Evolutionary conservation across 495 filamentous ascomycete species (phyloP), one percentile per base, ranked within the genome.

Genomic region (Aspergillus heteromorphus): DNA sequence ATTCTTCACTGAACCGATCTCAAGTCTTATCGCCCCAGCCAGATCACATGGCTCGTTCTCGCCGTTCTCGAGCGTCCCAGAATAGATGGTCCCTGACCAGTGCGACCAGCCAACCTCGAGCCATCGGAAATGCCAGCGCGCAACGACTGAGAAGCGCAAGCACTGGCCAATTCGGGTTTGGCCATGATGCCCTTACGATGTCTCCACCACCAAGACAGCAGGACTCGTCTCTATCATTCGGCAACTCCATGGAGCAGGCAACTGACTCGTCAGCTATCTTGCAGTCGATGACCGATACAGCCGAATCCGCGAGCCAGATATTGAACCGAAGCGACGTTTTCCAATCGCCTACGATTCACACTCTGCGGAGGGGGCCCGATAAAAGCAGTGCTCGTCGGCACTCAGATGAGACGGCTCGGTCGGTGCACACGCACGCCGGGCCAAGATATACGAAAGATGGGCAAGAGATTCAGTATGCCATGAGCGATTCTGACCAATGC

Each of bases 251-350:
- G 9, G 89, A 87, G 41, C 77, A 68, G 36, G 85, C 84, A 7
- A 87, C 82, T 19, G 80, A 85, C 36, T 90, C 88, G 16, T 87
- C 85, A 13, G 75, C 82, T 11, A 73, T 85, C 14, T 73, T 83
- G 10, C 84, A 88, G n/a, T 87, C 84, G 4, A 83, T 83, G 63
- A 87, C 89, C 40, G 87, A 91, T 36, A 88, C 79, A 6, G 79
- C 77, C 42, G 83, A 82, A 40, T 93, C 92, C 36, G 92, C 88
- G 9, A 97, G 93, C 67, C 89, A 95, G 65, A 96, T 97, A 14
- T 73, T 98, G 11, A 80, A 82, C 41, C 82, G 87, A 19, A 95
- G 89, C 56, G 90, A 93, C 64, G 87, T 95, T 16, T 97, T 98
- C 64, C 84, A 87, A 51, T 85, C 86, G n/a, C 92, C 91, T 40